A percentile compares a stretch with the other conserved stretches of the same genome.
Conservation (phyloP, 257 asterid species). For the Mitragyna speciosa region DNA sequence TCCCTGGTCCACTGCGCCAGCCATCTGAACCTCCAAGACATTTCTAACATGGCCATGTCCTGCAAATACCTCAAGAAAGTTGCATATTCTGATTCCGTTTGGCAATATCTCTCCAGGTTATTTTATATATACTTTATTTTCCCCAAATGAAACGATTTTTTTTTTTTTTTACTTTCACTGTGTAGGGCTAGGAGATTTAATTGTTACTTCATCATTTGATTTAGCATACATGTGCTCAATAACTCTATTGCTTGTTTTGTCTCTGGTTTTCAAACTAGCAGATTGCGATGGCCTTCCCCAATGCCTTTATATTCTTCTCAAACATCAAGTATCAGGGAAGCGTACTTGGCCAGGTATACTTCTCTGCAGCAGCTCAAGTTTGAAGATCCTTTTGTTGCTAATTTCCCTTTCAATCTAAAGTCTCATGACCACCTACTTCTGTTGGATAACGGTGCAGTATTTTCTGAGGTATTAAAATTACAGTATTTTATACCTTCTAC, state of each 20-base stretch:
- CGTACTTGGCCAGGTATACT: slow-evolving; percentile 55
- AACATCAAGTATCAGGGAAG: slow-evolving; percentile 50
- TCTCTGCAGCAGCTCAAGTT: slow-evolving; percentile 54
- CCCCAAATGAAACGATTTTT: not conserved
- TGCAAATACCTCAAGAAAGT: slow-evolving; percentile 53
- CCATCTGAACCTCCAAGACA: slow-evolving; percentile 50
- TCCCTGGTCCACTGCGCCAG: slow-evolving; percentile 56
- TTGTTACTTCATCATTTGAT: not conserved
- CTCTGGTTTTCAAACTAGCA: slow-evolving; percentile 28
- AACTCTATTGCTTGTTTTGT: not conserved
- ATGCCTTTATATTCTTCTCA: slow-evolving; percentile 26
- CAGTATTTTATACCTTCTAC: not conserved
- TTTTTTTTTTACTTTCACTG: not conserved
- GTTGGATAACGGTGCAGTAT: slow-evolving; percentile 39
- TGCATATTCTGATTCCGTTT: slow-evolving; percentile 66
- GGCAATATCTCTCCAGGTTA: slow-evolving; percentile 73
- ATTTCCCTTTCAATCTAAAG: slow-evolving; percentile 26
- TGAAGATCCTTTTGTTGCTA: slow-evolving; percentile 43
- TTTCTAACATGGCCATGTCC: slow-evolving; percentile 65
- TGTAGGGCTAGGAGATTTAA: not conserved
- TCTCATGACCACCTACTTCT: slow-evolving; percentile 46
- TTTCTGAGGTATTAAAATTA: slow-evolving; percentile 51
- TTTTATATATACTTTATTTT: not conserved
- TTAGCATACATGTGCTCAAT: not conserved
- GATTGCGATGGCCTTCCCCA: slow-evolving; percentile 60